Evolutionary conservation across 2,329 filamentous ascomycete species (phyloP).

Genomic region (Apiospora aurea): DNA sequence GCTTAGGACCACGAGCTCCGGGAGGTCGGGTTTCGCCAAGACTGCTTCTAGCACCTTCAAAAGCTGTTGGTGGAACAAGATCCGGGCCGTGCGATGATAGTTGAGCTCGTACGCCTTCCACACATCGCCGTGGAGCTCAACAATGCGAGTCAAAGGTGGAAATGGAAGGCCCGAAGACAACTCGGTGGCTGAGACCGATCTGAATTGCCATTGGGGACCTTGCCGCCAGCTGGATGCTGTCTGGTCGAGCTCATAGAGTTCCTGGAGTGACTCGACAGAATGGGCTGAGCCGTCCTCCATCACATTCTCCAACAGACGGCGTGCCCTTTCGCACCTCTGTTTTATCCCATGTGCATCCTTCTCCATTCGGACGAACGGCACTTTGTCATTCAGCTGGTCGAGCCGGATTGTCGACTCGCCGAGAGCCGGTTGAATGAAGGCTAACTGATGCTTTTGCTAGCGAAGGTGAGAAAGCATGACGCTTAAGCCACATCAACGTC

Average conservation of each 20-base stretch:
- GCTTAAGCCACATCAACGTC: constrained; percentile 4
- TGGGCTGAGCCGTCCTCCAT: constrained; percentile 28
- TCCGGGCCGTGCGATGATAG: constrained; percentile 47
- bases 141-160: constrained; percentile 30
- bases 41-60: constrained; percentile 39
- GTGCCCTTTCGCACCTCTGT: constrained; percentile 42
- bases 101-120: constrained; percentile 53
- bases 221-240: constrained; percentile 41
- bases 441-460: constrained; percentile 47
- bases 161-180: constrained; percentile 29
- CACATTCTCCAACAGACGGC: constrained; percentile 35
- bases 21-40: constrained; percentile 26
- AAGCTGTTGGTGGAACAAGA: constrained; percentile 46
- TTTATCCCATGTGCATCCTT: constrained; percentile 39
- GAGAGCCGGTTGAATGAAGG: constrained; percentile 39
- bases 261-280: constrained; percentile 38
- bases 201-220: constrained; percentile 44
- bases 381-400: constrained; percentile 39
- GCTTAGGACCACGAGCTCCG: constrained; percentile 27
- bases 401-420: constrained; percentile 42
- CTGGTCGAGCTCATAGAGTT: constrained; percentile 42
- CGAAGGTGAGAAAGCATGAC: neutral
- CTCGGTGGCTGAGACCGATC: constrained; percentile 33
- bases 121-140: constrained; percentile 47
- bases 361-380: constrained; percentile 39